phyloP scores from a whole-genome alignment of 2,329 filamentous ascomycete genomes.

The Diaporthe vaccinii region DNA sequence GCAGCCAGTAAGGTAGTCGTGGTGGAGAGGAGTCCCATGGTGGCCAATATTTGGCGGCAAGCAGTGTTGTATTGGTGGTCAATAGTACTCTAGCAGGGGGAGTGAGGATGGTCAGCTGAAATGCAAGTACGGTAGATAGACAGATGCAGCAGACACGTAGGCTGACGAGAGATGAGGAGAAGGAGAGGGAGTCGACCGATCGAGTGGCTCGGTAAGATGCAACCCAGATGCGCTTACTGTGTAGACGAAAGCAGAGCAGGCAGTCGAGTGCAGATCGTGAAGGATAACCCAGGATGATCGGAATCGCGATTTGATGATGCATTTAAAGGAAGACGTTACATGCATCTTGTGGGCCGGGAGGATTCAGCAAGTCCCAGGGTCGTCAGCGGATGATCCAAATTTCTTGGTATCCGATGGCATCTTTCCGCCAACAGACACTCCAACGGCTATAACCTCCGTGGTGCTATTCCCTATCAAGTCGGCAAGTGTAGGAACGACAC shows the following conservation, averaged over 20 bases:
- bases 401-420: not conserved
- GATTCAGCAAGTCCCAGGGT: constrained; percentile 10
- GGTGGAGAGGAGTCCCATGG: constrained; percentile 3
- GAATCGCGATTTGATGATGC: not conserved
- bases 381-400: not conserved
- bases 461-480: not conserved
- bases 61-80: not conserved
- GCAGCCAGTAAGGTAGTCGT: constrained; percentile 6
- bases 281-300: not conserved
- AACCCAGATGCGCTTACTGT: not conserved
- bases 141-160: not conserved
- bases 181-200: not conserved
- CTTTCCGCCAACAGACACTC: not conserved
- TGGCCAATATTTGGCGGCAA: constrained; percentile 14
- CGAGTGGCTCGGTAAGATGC: constrained; percentile 9
- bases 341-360: constrained; percentile 19
- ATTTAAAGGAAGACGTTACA: constrained; percentile 25
- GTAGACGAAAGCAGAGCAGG: not conserved
- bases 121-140: not conserved
- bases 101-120: constrained; percentile 1
- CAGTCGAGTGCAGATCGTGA: constrained; percentile 12
- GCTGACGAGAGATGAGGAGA: not conserved
- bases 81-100: not conserved
- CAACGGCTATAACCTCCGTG: not conserved
- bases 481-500: not conserved